Base-by-base conservation (phyloP, 1,284 basidiomycete species). In the Ustilago trichophora region DNA sequence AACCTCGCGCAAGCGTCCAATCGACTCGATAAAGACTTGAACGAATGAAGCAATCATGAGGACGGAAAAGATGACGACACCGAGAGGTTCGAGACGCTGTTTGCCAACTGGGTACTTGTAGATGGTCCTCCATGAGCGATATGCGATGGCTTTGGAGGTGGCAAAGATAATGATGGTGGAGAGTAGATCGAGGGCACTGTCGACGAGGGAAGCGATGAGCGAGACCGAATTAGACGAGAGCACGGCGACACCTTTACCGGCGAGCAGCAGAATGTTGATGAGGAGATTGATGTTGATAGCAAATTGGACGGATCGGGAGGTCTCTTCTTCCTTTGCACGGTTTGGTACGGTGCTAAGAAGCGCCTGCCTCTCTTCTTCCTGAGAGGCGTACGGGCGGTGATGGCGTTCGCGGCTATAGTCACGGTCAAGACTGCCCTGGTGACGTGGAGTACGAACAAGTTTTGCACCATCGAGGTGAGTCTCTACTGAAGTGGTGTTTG, bases 221-320 rank as follows among this genome's bases (percentile, higher is more conserved):
- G 86, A 86, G 53, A 87, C 84, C 7, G 86, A 87, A 34, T 84
- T 83, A 22, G 85, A 85, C 32, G 85, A 83, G 19, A 85, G 76
- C 13, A 86, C 85, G 0, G 86, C 85, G 0, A 84, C 69, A 13
- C 82, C 83, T 68, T 87, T 87, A 4, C 83, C 83, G 2, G 71
- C 82, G 6, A 86, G 82, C 4, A 87, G 82, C 3, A 85, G 16
- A 41, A 86, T 58, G 62, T 86, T 86, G 64, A 86, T 32, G 22
- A 69, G 25, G 19, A 77, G 55, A 41, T 77, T 78, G 64, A 76
- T 76, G 52, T 78, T 80, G 60, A 80, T 80, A 42, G 76, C 77
- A 19, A 76, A 75, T 25, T 72, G 68, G 16, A 75, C 73, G 22
- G 68, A 63, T 19, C 60, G 58, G 11, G 78, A 77, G n/a, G 59